A percentile compares a stretch with the other conserved stretches of the same genome.
Conservation (phyloP, 805 yeast species). For the Pichia pseudocactophila region DNA sequence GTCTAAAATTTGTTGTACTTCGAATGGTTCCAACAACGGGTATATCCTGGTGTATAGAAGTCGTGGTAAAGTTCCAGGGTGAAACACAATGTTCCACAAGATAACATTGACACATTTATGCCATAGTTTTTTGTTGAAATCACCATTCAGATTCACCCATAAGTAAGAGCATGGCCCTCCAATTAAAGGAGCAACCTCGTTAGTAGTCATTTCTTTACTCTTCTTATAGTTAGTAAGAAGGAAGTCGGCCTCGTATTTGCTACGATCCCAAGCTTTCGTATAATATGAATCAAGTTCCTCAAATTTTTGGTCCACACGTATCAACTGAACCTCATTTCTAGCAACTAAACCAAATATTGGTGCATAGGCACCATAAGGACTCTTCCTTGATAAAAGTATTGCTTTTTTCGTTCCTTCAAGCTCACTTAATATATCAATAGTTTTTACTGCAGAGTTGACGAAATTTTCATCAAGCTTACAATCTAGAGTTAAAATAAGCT, state of each 20-base stretch:
- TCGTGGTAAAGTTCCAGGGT: constrained; percentile 42
- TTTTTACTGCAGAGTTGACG: constrained; percentile 38
- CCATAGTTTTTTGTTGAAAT: constrained; percentile 56
- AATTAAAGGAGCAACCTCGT: constrained; percentile 39
- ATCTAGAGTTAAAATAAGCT: constrained; percentile 32
- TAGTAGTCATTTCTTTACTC: constrained; percentile 7
- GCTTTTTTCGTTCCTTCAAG: constrained; percentile 35
- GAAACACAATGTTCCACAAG: constrained; percentile 35
- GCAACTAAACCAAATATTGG: constrained; percentile 49
- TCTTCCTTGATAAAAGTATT: constrained; percentile 41
- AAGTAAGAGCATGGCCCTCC: constrained; percentile 55
- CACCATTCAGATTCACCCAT: constrained; percentile 66
- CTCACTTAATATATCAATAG: constrained; percentile 33
- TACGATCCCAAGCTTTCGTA: constrained; percentile 65
- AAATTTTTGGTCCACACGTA: constrained; percentile 48
- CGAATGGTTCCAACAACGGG: constrained; percentile 30
- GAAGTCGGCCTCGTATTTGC: constrained; percentile 57
- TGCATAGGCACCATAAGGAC: constrained; percentile 56
- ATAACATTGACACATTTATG: constrained; percentile 40
- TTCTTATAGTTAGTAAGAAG: constrained; percentile 27
- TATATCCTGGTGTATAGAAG: constrained; percentile 18
- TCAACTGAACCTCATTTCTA: constrained; percentile 31
- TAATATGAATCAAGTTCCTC: constrained; percentile 54
- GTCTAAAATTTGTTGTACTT: constrained; percentile 29
- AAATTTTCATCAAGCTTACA: constrained; percentile 32